Conservation (phyloP, 164 flowering plant species). For the Dillenia suffruticosa region DNA sequence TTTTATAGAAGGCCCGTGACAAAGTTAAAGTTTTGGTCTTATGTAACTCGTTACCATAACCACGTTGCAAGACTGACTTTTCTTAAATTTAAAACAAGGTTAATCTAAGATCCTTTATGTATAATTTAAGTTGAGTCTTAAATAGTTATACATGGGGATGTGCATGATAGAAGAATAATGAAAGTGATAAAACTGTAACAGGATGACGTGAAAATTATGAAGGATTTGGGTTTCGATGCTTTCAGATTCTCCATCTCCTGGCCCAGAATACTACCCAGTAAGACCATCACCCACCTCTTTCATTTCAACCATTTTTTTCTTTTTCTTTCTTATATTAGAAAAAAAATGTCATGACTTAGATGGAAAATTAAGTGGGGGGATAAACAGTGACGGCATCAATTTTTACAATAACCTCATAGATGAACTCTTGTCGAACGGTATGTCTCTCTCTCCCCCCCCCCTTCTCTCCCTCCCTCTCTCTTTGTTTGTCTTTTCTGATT, state of each 20-base stretch:
- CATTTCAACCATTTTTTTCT: not conserved
- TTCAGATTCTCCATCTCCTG: slow-evolving; percentile 79
- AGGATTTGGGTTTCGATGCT: slow-evolving; percentile 49
- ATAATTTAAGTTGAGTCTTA: too few species aligned
- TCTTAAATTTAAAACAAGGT: too few species aligned
- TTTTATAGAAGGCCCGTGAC: too few species aligned
- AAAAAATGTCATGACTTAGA: slow-evolving; percentile 15
- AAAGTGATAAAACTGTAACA: slow-evolving; percentile 3
- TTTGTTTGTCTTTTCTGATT: not conserved
- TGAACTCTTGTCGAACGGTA: slow-evolving; percentile 46
- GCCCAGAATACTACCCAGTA: slow-evolving; percentile 64
- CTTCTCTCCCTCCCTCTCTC: not conserved
- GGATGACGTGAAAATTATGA: slow-evolving; percentile 57
- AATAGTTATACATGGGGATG: too few species aligned
- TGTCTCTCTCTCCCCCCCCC: slow-evolving; percentile 2
- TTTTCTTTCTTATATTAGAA: too few species aligned
- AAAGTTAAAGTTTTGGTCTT: too few species aligned
- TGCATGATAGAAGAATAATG: too few species aligned
- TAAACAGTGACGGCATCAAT: slow-evolving; percentile 47
- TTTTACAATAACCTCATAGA: slow-evolving; percentile 64
- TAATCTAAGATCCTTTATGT: too few species aligned
- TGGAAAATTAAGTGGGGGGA: slow-evolving; percentile 46
- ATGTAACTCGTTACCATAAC: too few species aligned
- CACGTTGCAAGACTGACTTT: too few species aligned
- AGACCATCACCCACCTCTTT: slow-evolving; percentile 2